These are phyloP conservation scores for Tremella fuciformis DNA, from an alignment of 768 basidiomycete species.

Conservation along the genomic window DNA sequence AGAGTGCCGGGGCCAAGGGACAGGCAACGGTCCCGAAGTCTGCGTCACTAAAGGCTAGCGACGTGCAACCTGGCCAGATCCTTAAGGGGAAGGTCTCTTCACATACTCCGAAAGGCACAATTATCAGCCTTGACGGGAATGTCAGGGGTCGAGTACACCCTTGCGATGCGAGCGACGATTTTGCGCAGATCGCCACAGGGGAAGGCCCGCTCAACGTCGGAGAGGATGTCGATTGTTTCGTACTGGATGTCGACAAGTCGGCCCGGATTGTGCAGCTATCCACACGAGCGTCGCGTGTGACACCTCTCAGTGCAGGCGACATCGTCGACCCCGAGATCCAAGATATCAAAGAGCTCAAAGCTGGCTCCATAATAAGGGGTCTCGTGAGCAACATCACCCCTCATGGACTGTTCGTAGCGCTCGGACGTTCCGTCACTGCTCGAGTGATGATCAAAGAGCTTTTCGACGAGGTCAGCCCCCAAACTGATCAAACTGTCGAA, in stretches of 20 bases:
- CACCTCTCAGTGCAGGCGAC: slow-evolving; percentile 54
- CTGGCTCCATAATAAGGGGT: slow-evolving; percentile 75
- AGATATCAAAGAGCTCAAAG: slow-evolving; percentile 62
- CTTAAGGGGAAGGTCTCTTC: slow-evolving; percentile 76
- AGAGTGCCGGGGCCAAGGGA: slow-evolving; percentile 8
- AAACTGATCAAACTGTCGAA: no score
- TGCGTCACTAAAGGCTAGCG: slow-evolving; percentile 61
- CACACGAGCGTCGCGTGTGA: slow-evolving; percentile 68
- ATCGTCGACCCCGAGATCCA: slow-evolving; percentile 69
- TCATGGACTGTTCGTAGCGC: slow-evolving; percentile 81
- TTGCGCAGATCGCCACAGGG: slow-evolving; percentile 53
- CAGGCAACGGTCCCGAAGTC: slow-evolving; percentile 20
- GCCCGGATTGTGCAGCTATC: slow-evolving; percentile 74
- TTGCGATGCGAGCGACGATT: slow-evolving; percentile 79
- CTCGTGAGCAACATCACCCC: slow-evolving; percentile 77
- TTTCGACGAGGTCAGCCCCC: slow-evolving; percentile 76
- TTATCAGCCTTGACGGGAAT: slow-evolving; percentile 69
- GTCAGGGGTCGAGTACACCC: slow-evolving; percentile 76
- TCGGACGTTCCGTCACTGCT: slow-evolving; percentile 80
- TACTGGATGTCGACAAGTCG: slow-evolving; percentile 66
- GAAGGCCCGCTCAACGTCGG: slow-evolving; percentile 58
- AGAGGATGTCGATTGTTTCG: slow-evolving; percentile 66
- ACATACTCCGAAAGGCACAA: slow-evolving; percentile 67
- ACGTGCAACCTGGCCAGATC: slow-evolving; percentile 67
- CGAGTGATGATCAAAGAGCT: slow-evolving; percentile 90